These are phyloP conservation scores for Tolypocladium capitatum DNA, from an alignment of 2,329 filamentous ascomycete species.

Conservation along the genomic window DNA sequence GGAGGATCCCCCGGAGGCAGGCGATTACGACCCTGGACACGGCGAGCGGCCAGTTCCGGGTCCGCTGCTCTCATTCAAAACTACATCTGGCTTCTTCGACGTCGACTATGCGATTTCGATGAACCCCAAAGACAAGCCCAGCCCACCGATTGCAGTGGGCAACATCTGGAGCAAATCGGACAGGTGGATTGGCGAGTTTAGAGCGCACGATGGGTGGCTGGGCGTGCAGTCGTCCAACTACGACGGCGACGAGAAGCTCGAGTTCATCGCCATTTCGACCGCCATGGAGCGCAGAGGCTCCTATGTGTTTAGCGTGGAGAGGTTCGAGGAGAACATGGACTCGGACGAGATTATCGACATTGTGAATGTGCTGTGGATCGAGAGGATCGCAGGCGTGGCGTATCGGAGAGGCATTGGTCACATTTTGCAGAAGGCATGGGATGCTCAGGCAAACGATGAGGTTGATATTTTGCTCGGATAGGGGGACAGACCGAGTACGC, in stretches of 20 bases:
- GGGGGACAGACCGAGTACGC: not conserved
- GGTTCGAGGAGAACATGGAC: constrained; percentile 27
- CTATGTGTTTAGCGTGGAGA: constrained; percentile 24
- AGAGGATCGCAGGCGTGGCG: constrained; percentile 28
- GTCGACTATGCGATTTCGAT: constrained; percentile 25
- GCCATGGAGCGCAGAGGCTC: constrained; percentile 28
- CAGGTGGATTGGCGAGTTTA: constrained; percentile 27
- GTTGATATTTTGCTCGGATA: constrained; percentile 28
- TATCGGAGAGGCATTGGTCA: constrained; percentile 29
- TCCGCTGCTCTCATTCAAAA: constrained; percentile 25
- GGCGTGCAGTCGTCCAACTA: constrained; percentile 33
- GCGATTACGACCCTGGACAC: constrained; percentile 15
- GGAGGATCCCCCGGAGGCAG: constrained; percentile 17
- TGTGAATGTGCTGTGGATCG: constrained; percentile 33
- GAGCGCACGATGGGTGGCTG: constrained; percentile 31
- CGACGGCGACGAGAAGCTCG: constrained; percentile 28
- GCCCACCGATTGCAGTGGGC: constrained; percentile 28
- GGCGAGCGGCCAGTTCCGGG: constrained; percentile 22
- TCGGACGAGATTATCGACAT: constrained; percentile 29
- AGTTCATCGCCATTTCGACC: constrained; percentile 29
- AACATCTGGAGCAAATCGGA: constrained; percentile 24
- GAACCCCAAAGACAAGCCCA: constrained; percentile 19
- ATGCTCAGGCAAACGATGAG: constrained; percentile 24
- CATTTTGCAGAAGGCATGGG: constrained; percentile 26
- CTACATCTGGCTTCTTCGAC: constrained; percentile 24